Base-by-base conservation (phyloP, 345 rosid genomes). In the Sonneratia alba region DNA sequence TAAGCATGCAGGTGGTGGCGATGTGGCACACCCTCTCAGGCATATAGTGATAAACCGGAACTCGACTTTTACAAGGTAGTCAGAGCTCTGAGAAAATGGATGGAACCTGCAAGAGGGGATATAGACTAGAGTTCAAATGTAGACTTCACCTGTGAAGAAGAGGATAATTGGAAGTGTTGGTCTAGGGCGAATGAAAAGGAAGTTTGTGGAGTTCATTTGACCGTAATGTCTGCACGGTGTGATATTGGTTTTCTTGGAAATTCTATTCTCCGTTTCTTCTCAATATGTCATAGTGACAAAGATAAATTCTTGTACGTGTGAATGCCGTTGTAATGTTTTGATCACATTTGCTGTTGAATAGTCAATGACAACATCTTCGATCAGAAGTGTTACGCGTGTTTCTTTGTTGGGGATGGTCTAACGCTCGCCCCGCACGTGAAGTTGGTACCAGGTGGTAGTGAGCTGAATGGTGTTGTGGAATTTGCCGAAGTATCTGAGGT, bases 1-100 rank as follows among this genome's bases (percentile, higher is more conserved):
- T 13, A 80, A 78, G 81, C 87, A 84, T 22, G 87, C 85, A 0
- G 87, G 87, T 1, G 87, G 87, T 9, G 71, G 76, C 5, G 78
- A 80, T 22, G 82, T 82, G 11, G 74, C 80, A 64, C 72, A 84
- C 71, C 85, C 87, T n/a, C 85, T 80, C 7, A 77, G 81, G 77
- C 87, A 78, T 64, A 84, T 84, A 64, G 85, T 84, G 16, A 79
- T 84, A 71, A 80, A 78, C 79, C 75, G 81, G 42, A 68, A 77
- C 24, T 78, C 81, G 47, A 43, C 74, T 69, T 73, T 81, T 22
- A 76, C 71, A 62, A 73, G 61, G 71, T 73, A 73, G 76, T 11
- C 57, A 37, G 71, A 22, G 0, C 48, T 64, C 73, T 38, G 49
- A 40, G 27, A 65, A 40, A 73, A 36, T 73, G 40, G 66, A 19